A percentile compares a stretch with the other conserved stretches of the same genome.
Evolutionary conservation across 2,329 filamentous ascomycete genomes (phyloP).

Genomic region (Aspergillus pseudoterreus): DNA sequence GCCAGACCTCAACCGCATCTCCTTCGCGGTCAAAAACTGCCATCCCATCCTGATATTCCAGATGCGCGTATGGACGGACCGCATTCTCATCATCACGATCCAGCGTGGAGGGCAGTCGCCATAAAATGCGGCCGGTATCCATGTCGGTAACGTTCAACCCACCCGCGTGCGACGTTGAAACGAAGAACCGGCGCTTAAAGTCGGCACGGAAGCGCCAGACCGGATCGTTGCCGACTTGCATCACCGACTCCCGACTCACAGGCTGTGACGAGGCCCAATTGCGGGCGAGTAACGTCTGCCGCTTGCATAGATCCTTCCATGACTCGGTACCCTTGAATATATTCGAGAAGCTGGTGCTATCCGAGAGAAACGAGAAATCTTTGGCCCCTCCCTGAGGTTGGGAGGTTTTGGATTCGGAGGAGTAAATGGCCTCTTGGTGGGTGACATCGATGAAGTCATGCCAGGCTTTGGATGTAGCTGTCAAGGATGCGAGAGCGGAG

Average conservation of each 20-base stretch:
- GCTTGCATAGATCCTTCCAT: slow-evolving; percentile 46
- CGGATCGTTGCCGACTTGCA: slow-evolving; percentile 40
- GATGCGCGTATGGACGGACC: slow-evolving; percentile 44
- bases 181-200: slow-evolving; percentile 44
- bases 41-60: slow-evolving; percentile 47
- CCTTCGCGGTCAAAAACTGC: slow-evolving; percentile 45
- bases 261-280: slow-evolving; percentile 38
- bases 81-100: slow-evolving; percentile 21
- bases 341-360: slow-evolving; percentile 28
- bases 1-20: slow-evolving; percentile 46
- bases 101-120: slow-evolving; percentile 30
- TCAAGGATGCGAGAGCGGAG: slow-evolving; percentile 34
- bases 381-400: slow-evolving; percentile 23
- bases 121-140: slow-evolving; percentile 41
- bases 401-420: slow-evolving; percentile 32
- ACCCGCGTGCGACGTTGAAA: slow-evolving; percentile 45
- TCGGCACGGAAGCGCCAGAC: slow-evolving; percentile 47
- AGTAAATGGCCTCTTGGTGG: slow-evolving; percentile 43
- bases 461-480: slow-evolving; percentile 34
- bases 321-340: slow-evolving; percentile 32
- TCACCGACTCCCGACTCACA: slow-evolving; percentile 34
- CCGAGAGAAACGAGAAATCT: slow-evolving; percentile 28
- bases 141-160: slow-evolving; percentile 47
- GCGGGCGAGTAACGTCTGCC: slow-evolving; percentile 35
- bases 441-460: slow-evolving; percentile 41